Conservation (phyloP, 768 basidiomycete species). For the Leccinum aurantiacum region DNA sequence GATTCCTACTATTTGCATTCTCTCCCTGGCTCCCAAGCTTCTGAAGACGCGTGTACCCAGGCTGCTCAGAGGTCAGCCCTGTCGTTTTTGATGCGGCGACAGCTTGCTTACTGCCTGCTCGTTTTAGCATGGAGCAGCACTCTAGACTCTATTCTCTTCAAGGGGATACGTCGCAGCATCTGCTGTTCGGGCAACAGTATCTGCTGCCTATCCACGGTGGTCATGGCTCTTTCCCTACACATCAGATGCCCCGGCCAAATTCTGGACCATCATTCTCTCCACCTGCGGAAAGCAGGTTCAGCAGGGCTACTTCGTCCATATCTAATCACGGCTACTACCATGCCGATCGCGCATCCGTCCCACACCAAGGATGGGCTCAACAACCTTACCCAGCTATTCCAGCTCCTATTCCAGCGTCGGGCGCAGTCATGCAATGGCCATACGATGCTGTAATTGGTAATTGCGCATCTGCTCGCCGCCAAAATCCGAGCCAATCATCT, state of each 20-base stretch:
- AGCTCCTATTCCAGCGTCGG: neutral
- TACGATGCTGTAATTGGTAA: neutral
- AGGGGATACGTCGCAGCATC: neutral
- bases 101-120: slow-evolving; percentile 8
- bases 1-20: slow-evolving; percentile 14
- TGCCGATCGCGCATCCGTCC: slow-evolving; percentile 15
- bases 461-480: neutral
- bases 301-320: slow-evolving; percentile 1
- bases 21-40: slow-evolving; percentile 1
- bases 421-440: neutral
- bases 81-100: slow-evolving; percentile 5
- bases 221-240: neutral
- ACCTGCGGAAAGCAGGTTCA: slow-evolving; percentile 7
- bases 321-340: slow-evolving; percentile 18
- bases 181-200: neutral
- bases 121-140: slow-evolving; percentile 14
- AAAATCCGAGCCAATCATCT: slow-evolving; percentile 1
- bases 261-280: slow-evolving; percentile 6
- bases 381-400: neutral
- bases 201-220: neutral
- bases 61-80: slow-evolving; percentile 16
- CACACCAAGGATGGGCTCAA: slow-evolving; percentile 6
- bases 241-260: slow-evolving; percentile 4
- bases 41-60: slow-evolving; percentile 2
- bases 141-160: neutral